Percentiles rank a stretch among this genome's conserved stretches.
Evolutionary conservation across 1,284 basidiomycete genomes (phyloP).

Genomic region (Moesziomyces sp.): DNA sequence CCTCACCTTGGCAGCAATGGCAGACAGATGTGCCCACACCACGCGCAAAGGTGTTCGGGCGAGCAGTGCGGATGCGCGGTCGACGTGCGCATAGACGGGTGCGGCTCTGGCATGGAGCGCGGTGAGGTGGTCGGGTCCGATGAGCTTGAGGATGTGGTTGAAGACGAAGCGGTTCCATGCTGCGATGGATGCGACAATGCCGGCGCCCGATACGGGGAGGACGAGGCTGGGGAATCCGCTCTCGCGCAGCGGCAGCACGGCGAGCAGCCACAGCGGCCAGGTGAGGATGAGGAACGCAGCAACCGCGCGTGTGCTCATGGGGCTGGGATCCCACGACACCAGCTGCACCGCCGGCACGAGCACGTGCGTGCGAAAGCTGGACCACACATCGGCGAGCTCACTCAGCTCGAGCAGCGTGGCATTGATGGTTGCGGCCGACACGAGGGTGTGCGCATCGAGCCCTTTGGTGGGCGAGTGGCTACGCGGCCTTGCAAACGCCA

Average conservation of each 20-base stretch:
- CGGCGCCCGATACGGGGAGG: conserved; percentile 37
- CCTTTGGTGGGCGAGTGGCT: conserved; percentile 19
- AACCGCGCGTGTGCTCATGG: conserved; percentile 42
- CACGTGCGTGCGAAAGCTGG: conserved; percentile 40
- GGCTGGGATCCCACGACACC: conserved; percentile 53
- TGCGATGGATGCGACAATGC: conserved; percentile 12
- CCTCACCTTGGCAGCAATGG: conserved; percentile 3
- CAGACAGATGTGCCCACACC: conserved; percentile 7
- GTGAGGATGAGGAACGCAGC: conserved; percentile 59
- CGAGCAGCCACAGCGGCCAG: conserved; percentile 63
- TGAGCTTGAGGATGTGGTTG: conserved; percentile 17
- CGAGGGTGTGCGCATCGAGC: conserved; percentile 31
- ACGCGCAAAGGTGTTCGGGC: conserved; percentile 20
- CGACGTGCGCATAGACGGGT: conserved; percentile 17
- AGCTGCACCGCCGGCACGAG: conserved; percentile 49
- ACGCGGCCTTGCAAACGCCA: conserved; percentile 34
- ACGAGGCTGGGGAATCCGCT: conserved; percentile 37
- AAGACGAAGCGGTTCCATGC: conserved; percentile 9
- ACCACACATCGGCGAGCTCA: conserved; percentile 62
- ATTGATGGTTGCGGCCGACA: conserved; percentile 49
- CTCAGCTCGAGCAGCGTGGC: conserved; percentile 55
- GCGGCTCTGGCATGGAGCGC: conserved; percentile 19
- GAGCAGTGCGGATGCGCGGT: conserved; percentile 14
- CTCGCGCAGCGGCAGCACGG: conserved; percentile 52
- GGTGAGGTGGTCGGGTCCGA: conserved; percentile 23